Evolutionary conservation across 2,329 filamentous ascomycete species (phyloP).

Genomic region (Scedosporium boydii): DNA sequence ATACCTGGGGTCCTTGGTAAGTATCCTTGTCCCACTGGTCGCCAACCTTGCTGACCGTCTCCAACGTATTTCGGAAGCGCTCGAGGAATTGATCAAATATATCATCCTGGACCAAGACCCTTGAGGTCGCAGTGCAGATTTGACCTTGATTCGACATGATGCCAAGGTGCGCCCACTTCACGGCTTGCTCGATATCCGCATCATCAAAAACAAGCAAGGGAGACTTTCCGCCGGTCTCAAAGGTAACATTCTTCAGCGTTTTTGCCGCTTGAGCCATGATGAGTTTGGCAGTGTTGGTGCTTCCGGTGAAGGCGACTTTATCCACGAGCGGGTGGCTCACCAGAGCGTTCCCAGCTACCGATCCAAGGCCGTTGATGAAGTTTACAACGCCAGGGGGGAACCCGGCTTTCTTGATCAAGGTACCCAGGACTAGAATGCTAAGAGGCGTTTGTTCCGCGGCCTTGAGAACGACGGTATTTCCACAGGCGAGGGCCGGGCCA

Average conservation of each 20-base stretch:
- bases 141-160: conserved; percentile 47
- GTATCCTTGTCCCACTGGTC: conserved; percentile 25
- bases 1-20: conserved; percentile 34
- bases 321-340: conserved; percentile 55
- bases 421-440: conserved; percentile 50
- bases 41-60: conserved; percentile 29
- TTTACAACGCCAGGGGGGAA: conserved; percentile 69
- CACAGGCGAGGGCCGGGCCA: conserved; percentile 53
- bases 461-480: conserved; percentile 53
- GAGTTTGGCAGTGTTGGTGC: conserved; percentile 53
- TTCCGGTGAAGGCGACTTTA: conserved; percentile 69
- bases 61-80: conserved; percentile 45
- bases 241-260: conserved; percentile 48
- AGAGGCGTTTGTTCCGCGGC: conserved; percentile 54
- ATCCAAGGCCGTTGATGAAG: conserved; percentile 58
- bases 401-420: conserved; percentile 57
- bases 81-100: conserved; percentile 50
- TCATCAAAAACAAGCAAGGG: conserved; percentile 51
- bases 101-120: conserved; percentile 48
- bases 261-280: conserved; percentile 59
- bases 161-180: conserved; percentile 33
- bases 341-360: conserved; percentile 55
- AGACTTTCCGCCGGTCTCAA: conserved; percentile 52
- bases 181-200: conserved; percentile 50
- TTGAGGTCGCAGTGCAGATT: conserved; percentile 49